Evolutionary conservation across 192 early-diverging fungal species (phyloP), one percentile per base, ranked within the genome.

Genomic region (Obelidium mucronatum): DNA sequence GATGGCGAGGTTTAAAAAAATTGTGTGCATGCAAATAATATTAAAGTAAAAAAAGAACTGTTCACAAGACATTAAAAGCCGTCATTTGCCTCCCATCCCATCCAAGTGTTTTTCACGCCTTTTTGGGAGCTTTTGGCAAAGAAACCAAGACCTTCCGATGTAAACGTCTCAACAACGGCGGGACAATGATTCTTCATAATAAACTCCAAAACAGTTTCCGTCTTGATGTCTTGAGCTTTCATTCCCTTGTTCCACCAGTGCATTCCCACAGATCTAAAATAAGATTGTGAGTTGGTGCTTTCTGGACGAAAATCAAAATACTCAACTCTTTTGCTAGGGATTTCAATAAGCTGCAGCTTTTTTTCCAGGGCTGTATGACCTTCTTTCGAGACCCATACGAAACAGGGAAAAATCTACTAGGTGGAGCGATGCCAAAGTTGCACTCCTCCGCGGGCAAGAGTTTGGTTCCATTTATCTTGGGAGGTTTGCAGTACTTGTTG

Each of bases 361-460:
- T 31, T 15, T 61, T 35, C 8, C 15, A 73, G 1, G 33, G 33
- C 24, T 22, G 36, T 35, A 73, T 61, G 3, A 73, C 36, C 5
- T 37, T 33, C 35, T 35, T 39, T 0, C 71, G 71, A 2, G 60
- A 22, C 36, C 60, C 71, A 0, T 40, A 73, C 24, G 28, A 33
- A 8, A 73, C 34, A 11, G 71, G 71, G 71, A 60, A 73, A 36
- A 73, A 73, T 36, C 39, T 13, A 11, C 39, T 35, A 11, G 71
- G 6, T 11, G 71, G 71, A 24, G 33, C 15, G 35, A 73, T 55
- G 24, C 24, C 3, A 26, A 73, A 40, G 34, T 28, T 69, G 0
- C 26, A 26, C 11, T 19, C 58, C 24, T 33, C 24, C 13, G 1
- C 33, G 13, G n/a, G n/a, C n/a, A n/a, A n/a, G n/a, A n/a, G n/a